Base-by-base conservation (phyloP, 2,329 filamentous ascomycete species). In the Lachnellula subtilissima region DNA sequence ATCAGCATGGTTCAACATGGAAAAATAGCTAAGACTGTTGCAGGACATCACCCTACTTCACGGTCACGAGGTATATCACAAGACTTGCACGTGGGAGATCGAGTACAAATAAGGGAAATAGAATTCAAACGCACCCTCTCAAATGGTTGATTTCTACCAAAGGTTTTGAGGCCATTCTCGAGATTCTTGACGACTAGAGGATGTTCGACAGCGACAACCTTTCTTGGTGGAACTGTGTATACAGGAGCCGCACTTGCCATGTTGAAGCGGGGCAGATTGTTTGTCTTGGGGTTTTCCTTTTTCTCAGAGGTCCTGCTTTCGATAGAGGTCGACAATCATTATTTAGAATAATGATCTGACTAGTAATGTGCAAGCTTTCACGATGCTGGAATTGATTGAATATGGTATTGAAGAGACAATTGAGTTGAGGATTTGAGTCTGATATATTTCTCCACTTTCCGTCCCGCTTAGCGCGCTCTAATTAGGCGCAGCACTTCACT, bases 121-220 rank as follows among this genome's bases (percentile, higher is more conserved):
- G 37, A 12, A n/a, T 23, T 14, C 12, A 45, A 53, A 64, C 69
- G 56, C 59, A 70, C 69, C 46, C 67, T 61, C 37, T 61, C 54
- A 42, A 67, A 69, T 6, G 66, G 63, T 9, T 54, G 56, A 42
- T 60, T 64, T 8, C 48, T 61, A 43, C 85, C 83, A 47, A 88
- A 76, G 40, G 85, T 86, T 46, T 78, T 75, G 62, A 88, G 75
- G 57, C 78, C 85, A 66, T 80, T 84, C 66, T 86, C 81, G 55
- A 86, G 69, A 69, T 87, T 83, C 66, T 78, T 80, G 65, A 88
- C 73, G 53, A 87, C 78, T 67, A 82, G 84, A 52, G 86, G 86
- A 71, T 88, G 85, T 67, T 89, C 86, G 48, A 89, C 76, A 58
- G 78, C 79, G 53, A 86, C 76, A 48, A 88, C 73, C 51, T 76